Conservation (phyloP, 129 eudicot species). For the Glebionis coronaria region DNA sequence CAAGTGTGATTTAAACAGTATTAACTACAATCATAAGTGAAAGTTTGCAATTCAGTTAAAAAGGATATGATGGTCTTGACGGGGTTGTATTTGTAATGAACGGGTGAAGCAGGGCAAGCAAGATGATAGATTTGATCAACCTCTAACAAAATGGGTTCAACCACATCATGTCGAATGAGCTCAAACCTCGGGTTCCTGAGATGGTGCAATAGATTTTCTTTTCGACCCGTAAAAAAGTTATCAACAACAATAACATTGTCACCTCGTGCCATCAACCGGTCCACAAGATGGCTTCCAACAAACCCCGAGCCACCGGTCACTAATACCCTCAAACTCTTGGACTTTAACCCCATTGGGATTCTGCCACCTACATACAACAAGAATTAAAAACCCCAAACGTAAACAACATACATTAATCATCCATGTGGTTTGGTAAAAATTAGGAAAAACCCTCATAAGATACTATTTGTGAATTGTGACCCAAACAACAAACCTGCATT, state of each 20-base stretch:
- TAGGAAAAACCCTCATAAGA: too few species aligned
- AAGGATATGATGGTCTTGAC: conserved; percentile 96
- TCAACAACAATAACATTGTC: conserved; percentile 76
- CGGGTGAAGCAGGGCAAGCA: conserved; percentile 95
- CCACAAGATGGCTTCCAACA: conserved; percentile 85
- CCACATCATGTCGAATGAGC: conserved; percentile 81
- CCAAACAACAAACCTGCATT: conserved; percentile 32
- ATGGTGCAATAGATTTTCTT: conserved; percentile 66
- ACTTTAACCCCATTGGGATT: conserved; percentile 57
- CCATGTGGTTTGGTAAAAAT: too few species aligned
- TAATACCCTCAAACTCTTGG: conserved; percentile 54
- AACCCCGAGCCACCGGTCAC: conserved; percentile 93
- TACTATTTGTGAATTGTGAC: too few species aligned
- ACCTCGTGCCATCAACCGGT: conserved; percentile 72
- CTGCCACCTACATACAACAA: conserved; percentile 38
- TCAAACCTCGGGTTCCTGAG: conserved; percentile 63
- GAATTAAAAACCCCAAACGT: conserved; percentile 22
- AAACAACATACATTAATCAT: background rate
- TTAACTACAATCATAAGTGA: background rate
- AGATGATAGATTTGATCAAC: conserved; percentile 88
- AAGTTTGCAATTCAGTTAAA: background rate
- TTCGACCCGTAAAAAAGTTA: conserved; percentile 76
- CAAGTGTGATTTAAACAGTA: background rate
- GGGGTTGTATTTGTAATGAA: conserved; percentile 79
- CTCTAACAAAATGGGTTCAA: conserved; percentile 79